phyloP scores from a whole-genome alignment of 208 protist genomes.

The Crithidia brevicula region DNA sequence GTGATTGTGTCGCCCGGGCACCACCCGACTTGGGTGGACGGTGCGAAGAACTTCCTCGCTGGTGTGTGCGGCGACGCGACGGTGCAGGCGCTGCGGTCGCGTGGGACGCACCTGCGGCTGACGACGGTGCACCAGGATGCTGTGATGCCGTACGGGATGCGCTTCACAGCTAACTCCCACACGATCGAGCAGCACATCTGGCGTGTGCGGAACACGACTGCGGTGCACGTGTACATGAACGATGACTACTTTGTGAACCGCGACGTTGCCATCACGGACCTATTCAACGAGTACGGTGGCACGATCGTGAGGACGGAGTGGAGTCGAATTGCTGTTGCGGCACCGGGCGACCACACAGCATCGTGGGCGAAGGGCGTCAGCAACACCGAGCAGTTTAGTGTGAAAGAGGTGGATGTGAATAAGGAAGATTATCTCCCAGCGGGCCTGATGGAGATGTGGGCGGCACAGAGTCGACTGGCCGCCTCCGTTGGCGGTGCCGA shows the following conservation, averaged over 20 bases:
- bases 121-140: constrained; percentile 56
- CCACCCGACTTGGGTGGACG: constrained; percentile 80
- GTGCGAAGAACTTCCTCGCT: constrained; percentile 41
- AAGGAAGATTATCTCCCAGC: constrained; percentile 31
- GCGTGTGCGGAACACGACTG: constrained; percentile 41
- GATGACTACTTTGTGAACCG: constrained; percentile 69
- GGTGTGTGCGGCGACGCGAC: constrained; percentile 16
- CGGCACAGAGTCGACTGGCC: neutral
- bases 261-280: constrained; percentile 36
- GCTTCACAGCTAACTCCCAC: constrained; percentile 49
- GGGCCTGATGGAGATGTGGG: constrained; percentile 23
- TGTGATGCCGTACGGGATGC: constrained; percentile 42
- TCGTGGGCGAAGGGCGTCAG: constrained; percentile 34
- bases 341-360: neutral
- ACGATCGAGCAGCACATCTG: constrained; percentile 53
- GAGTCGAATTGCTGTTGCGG: neutral
- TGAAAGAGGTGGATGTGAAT: constrained; percentile 33
- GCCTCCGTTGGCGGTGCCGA: no score
- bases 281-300: constrained; percentile 51
- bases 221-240: constrained; percentile 55
- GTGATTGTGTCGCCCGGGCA: constrained; percentile 95
- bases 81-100: constrained; percentile 1
- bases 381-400: constrained; percentile 47
- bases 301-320: constrained; percentile 41
- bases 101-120: constrained; percentile 41